Conservation (phyloP, 257 asterid genomes). For the Salvia splendens region DNA sequence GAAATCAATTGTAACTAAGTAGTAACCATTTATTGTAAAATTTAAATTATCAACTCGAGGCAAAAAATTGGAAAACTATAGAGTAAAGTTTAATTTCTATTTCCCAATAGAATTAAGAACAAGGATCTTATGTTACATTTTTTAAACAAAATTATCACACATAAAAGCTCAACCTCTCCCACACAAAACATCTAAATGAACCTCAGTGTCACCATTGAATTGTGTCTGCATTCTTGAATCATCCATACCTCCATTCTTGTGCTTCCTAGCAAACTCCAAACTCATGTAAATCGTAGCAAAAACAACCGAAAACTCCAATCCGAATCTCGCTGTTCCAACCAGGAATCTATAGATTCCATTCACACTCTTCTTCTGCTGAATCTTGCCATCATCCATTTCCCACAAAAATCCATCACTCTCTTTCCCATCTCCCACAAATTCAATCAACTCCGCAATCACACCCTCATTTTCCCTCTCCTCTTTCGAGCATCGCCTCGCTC, state of each 20-base stretch:
- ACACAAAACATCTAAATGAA: constrained; percentile 39
- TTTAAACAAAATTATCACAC: too few relatives aligned
- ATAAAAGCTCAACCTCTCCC: constrained; percentile 49
- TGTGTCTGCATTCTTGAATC: constrained; percentile 17
- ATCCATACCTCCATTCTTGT: neutral
- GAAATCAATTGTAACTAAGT: too few relatives aligned
- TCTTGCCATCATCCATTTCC: constrained; percentile 18
- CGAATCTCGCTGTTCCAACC: constrained; percentile 34
- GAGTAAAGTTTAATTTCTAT: neutral
- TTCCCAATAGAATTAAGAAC: too few relatives aligned
- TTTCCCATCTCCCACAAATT: constrained; percentile 39
- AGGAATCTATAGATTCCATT: constrained; percentile 28
- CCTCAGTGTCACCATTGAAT: constrained; percentile 8
- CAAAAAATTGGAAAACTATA: neutral
- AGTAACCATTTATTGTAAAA: too few relatives aligned
- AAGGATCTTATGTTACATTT: neutral
- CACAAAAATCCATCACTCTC: constrained; percentile 27
- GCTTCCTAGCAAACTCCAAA: constrained; percentile 30
- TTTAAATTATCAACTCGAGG: neutral
- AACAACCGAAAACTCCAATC: constrained; percentile 39
- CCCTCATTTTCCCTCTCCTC: constrained; percentile 26
- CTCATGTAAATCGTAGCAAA: constrained; percentile 40
- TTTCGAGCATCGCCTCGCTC: constrained; percentile 32
- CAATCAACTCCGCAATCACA: constrained; percentile 43
- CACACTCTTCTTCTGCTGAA: constrained; percentile 6